Conservation (phyloP, 352 stramenopile species). For the Globisporangium sylvaticum region DNA sequence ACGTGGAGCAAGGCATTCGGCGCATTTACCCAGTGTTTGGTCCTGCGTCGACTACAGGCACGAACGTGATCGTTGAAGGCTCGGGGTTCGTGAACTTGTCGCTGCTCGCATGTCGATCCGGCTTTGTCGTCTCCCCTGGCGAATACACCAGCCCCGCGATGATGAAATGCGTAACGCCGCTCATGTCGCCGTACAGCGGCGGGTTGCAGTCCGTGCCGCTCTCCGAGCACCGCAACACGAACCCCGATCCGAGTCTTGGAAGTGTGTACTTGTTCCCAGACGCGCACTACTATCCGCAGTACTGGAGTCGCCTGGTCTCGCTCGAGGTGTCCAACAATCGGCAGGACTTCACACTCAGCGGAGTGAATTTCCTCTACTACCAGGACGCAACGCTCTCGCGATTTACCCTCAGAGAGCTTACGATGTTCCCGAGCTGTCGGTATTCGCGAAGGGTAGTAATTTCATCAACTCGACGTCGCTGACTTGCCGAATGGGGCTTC, state of each 20-base stretch:
- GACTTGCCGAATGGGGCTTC: conserved; percentile 84
- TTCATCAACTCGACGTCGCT: conserved; percentile 94
- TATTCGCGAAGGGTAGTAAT: conserved; percentile 70
- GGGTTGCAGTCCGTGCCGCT: conserved; percentile 58
- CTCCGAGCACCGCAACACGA: conserved; percentile 65
- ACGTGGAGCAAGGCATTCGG: conserved; percentile 65
- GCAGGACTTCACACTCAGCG: conserved; percentile 91
- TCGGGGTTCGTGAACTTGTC: conserved; percentile 87
- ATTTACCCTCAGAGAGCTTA: conserved; percentile 60
- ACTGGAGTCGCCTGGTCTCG: conserved; percentile 81
- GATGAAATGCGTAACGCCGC: conserved; percentile 81
- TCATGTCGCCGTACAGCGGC: conserved; percentile 50
- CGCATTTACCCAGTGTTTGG: conserved; percentile 87
- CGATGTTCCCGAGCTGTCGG: conserved; percentile 32
- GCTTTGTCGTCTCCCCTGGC: conserved; percentile 70
- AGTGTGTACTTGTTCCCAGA: conserved; percentile 79
- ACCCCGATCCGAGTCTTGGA: conserved; percentile 50
- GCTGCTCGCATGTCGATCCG: conserved; percentile 87
- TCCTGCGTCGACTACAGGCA: conserved; percentile 78
- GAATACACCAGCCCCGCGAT: conserved; percentile 75
- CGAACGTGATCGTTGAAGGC: conserved; percentile 81
- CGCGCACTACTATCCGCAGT: conserved; percentile 86
- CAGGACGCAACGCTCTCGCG: conserved; percentile 67
- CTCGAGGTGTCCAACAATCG: conserved; percentile 95
- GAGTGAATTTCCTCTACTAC: conserved; percentile 92